phyloP scores from a whole-genome alignment of 805 yeast genomes.

The Nakazawaea pomicola region DNA sequence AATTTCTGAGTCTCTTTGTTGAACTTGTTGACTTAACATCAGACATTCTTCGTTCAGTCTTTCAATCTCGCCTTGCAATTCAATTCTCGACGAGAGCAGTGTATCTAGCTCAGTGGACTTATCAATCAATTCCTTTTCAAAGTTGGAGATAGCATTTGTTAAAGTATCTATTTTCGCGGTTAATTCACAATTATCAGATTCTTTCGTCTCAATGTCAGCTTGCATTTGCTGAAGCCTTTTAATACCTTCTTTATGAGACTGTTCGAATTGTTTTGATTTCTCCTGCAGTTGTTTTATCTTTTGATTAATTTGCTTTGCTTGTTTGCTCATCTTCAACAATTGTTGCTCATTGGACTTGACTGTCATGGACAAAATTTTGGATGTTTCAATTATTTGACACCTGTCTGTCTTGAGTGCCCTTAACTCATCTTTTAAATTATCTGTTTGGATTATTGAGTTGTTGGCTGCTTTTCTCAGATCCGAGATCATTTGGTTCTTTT shows the following conservation, averaged over 20 bases:
- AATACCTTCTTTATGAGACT: slow-evolving; percentile 15
- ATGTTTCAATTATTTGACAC: slow-evolving; percentile 14
- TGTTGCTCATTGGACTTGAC: slow-evolving; percentile 16
- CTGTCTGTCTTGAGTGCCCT: slow-evolving; percentile 14
- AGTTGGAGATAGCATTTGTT: slow-evolving; percentile 16
- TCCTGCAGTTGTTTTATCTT: slow-evolving; percentile 14
- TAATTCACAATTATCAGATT: slow-evolving; percentile 11
- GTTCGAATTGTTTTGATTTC: slow-evolving; percentile 17
- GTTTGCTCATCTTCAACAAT: slow-evolving; percentile 11
- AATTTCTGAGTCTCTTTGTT: slow-evolving; percentile 15
- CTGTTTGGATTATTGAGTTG: slow-evolving; percentile 4
- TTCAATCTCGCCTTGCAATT: slow-evolving; percentile 14
- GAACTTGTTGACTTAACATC: slow-evolving; percentile 18
- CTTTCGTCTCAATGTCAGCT: slow-evolving; percentile 10
- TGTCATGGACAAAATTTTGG: slow-evolving; percentile 17
- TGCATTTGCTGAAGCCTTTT: slow-evolving; percentile 4
- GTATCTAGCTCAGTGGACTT: slow-evolving; percentile 3
- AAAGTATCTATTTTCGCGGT: slow-evolving; percentile 19
- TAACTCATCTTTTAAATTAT: slow-evolving; percentile 7
- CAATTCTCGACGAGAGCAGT: not conserved
- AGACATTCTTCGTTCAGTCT: slow-evolving; percentile 13
- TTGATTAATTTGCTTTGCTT: slow-evolving; percentile 12
- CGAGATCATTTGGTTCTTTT: slow-evolving; percentile 13
- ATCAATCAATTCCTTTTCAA: slow-evolving; percentile 12
- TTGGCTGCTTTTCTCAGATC: slow-evolving; percentile 11